Evolutionary conservation across 495 filamentous ascomycete genomes (phyloP).

Genomic region (Penicillium verhagenii): DNA sequence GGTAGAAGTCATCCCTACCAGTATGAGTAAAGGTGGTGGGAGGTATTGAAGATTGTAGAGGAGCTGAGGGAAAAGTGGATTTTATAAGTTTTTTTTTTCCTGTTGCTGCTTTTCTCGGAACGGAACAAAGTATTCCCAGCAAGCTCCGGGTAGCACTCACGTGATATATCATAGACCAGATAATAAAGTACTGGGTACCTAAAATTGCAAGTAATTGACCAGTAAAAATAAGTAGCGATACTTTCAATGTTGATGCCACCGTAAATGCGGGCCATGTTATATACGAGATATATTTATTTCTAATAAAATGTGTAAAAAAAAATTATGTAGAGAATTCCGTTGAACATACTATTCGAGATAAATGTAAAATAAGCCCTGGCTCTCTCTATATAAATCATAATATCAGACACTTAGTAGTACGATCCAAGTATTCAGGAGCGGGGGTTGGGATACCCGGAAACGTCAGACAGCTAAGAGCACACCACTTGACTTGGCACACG

Average conservation of each 20-base stretch:
- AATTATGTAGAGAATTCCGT: too few relatives aligned
- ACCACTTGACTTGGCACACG: constrained; percentile 21
- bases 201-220: neutral
- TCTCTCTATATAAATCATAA: neutral
- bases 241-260: too few relatives aligned
- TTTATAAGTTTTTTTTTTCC: constrained; percentile 29
- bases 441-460: constrained; percentile 13
- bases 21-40: constrained; percentile 11
- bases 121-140: constrained; percentile 23
- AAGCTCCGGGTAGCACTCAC: too few relatives aligned
- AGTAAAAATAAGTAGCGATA: neutral
- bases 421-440: neutral
- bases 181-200: neutral
- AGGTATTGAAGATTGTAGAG: constrained; percentile 8
- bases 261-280: too few relatives aligned
- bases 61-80: constrained; percentile 3
- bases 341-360: too few relatives aligned
- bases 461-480: constrained; percentile 23
- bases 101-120: constrained; percentile 19
- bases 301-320: too few relatives aligned
- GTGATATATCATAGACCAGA: neutral
- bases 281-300: too few relatives aligned
- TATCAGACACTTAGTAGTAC: too few relatives aligned
- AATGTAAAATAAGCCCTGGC: neutral
- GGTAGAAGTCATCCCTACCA: constrained; percentile 23